Conservation (phyloP, 225 moss, liverwort and hornwort species). For the Polytrichum commune region DNA sequence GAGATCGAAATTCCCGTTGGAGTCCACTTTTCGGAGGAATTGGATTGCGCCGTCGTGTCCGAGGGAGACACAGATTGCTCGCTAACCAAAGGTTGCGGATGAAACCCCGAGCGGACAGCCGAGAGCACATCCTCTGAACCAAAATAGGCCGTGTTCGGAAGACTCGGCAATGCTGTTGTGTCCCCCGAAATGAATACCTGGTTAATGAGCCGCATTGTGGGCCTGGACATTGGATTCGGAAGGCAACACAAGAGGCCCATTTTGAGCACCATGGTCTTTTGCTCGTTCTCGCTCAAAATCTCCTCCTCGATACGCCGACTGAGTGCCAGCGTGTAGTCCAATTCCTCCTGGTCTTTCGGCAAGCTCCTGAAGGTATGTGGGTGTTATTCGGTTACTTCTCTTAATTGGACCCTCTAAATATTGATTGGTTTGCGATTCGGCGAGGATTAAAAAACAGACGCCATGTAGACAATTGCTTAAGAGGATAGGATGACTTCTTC, state of each 20-base stretch:
- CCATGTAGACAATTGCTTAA: too few relatives aligned
- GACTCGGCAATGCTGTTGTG: conserved; percentile 15
- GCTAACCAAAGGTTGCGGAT: conserved; percentile 1
- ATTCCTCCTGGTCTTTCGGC: background rate
- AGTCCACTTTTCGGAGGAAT: too few relatives aligned
- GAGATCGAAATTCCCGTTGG: too few relatives aligned
- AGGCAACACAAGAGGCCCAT: conserved; percentile 38
- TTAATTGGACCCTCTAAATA: too few relatives aligned
- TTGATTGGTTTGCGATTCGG: too few relatives aligned
- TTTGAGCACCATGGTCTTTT: conserved; percentile 19
- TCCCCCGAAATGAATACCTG: conserved; percentile 28
- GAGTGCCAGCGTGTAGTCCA: conserved; percentile 8
- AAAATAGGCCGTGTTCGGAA: conserved; percentile 20
- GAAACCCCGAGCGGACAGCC: conserved; percentile 8
- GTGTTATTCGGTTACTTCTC: too few relatives aligned
- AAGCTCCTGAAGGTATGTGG: background rate
- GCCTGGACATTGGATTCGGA: conserved; percentile 25
- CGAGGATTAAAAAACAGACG: too few relatives aligned
- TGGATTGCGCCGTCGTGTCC: background rate
- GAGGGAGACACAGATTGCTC: conserved; percentile 1
- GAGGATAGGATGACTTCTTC: too few relatives aligned
- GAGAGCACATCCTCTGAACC: conserved; percentile 16
- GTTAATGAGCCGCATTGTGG: conserved; percentile 35
- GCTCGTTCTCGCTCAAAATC: conserved; percentile 13
- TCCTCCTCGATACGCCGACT: conserved; percentile 15